phyloP scores from a whole-genome alignment of 1,284 basidiomycete species.

The Gomphus sp. region DNA sequence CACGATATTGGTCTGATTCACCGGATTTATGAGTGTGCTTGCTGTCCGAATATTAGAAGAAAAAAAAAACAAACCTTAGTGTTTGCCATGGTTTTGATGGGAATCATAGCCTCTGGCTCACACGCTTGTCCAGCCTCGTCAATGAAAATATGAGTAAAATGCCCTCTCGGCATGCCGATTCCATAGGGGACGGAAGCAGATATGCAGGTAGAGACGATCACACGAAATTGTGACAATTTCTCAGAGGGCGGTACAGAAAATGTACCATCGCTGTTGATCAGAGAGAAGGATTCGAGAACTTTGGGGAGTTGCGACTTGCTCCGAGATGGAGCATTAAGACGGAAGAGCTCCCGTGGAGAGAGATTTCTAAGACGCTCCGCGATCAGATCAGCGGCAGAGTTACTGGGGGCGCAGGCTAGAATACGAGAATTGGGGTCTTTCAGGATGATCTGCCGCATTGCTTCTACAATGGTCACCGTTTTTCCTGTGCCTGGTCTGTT shows the following conservation, averaged over 20 bases:
- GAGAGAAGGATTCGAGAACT: conserved; percentile 32
- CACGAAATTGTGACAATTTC: conserved; percentile 36
- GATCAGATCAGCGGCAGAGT: conserved; percentile 53
- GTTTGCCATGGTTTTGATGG: conserved; percentile 45
- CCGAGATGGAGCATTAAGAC: conserved; percentile 58
- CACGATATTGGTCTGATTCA: conserved; percentile 37
- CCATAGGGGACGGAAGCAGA: conserved; percentile 47
- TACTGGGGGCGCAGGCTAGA: conserved; percentile 57
- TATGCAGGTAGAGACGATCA: conserved; percentile 53
- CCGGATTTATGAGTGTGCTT: background rate
- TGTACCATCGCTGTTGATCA: conserved; percentile 27
- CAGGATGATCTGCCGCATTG: conserved; percentile 46
- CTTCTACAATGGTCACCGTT: conserved; percentile 58
- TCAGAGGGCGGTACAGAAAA: conserved; percentile 38
- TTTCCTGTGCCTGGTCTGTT: conserved; percentile 58
- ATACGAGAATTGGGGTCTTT: conserved; percentile 35
- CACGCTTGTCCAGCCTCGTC: conserved; percentile 61
- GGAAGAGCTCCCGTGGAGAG: conserved; percentile 35
- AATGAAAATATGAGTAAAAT: conserved; percentile 38
- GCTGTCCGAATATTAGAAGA: too few relatives aligned
- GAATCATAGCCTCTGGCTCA: conserved; percentile 50
- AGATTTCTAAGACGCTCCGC: conserved; percentile 40
- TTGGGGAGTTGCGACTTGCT: conserved; percentile 33
- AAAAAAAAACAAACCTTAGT: conserved; percentile 12
- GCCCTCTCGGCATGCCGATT: conserved; percentile 46